Evolutionary conservation across 1,139 yeast genomes (phyloP).

Genomic region (Yamadazyma epiphylla): DNA sequence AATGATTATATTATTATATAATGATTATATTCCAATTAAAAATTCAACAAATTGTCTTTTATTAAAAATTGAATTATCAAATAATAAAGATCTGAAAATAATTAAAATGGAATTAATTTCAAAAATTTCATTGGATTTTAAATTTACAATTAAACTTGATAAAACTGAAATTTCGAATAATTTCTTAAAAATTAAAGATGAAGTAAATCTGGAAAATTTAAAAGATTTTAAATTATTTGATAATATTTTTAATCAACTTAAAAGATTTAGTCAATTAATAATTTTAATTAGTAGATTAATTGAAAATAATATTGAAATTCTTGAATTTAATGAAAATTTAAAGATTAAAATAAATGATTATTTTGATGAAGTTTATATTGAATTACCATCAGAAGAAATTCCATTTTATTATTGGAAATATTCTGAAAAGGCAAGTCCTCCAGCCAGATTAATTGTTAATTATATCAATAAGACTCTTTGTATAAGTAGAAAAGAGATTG

Average conservation of each 20-base stretch:
- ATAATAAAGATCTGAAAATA: conserved; percentile 10
- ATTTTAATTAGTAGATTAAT: conserved; percentile 32
- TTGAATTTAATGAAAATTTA: conserved; percentile 27
- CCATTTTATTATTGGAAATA: conserved; percentile 15
- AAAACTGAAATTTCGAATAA: conserved; percentile 20
- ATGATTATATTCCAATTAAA: conserved; percentile 31
- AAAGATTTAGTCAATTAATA: conserved; percentile 30
- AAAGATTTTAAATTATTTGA: conserved; percentile 12
- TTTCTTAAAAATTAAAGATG: conserved; percentile 27
- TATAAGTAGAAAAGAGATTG: conserved; percentile 10
- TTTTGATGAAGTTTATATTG: conserved; percentile 20
- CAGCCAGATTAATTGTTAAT: conserved; percentile 19
- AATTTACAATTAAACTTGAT: conserved; percentile 24
- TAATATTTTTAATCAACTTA: conserved; percentile 25
- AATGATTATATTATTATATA: conserved; percentile 30
- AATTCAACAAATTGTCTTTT: conserved; percentile 36
- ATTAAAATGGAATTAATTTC: conserved; percentile 9
- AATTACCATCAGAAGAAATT: conserved; percentile 19
- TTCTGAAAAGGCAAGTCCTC: conserved; percentile 6
- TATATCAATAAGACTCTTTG: conserved; percentile 23
- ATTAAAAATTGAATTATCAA: conserved; percentile 25
- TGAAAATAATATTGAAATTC: conserved; percentile 23
- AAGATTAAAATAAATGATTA: conserved; percentile 26
- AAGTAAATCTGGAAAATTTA: conserved; percentile 22
- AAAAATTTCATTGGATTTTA: conserved; percentile 3